Percentiles rank a stretch among this genome's conserved stretches.
These are phyloP conservation scores for Galeopsis tetrahit DNA, from an alignment of 257 asterid genomes.

Conservation along the genomic window DNA sequence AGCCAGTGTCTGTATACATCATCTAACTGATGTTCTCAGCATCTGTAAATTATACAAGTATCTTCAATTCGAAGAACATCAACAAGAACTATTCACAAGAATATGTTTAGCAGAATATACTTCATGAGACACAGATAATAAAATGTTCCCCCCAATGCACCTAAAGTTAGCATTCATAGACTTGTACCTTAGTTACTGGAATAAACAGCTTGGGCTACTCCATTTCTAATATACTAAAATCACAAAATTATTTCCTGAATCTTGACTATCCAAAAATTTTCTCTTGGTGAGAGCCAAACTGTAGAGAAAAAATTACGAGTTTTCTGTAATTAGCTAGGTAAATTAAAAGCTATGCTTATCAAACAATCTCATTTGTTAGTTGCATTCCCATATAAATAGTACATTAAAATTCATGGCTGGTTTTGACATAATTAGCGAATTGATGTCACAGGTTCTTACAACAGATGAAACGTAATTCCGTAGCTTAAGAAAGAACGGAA, in stretches of 20 bases:
- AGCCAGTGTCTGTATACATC: background rate
- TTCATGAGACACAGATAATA: background rate
- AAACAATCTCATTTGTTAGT: background rate
- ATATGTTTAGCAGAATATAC: background rate
- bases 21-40: background rate
- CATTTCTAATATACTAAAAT: constrained; percentile 9
- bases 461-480: constrained; percentile 1
- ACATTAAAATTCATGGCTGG: background rate
- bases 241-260: background rate
- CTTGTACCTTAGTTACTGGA: background rate
- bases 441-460: background rate
- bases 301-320: background rate
- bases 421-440: background rate
- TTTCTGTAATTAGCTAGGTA: constrained; percentile 5
- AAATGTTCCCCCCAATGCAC: background rate
- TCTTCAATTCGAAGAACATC: background rate
- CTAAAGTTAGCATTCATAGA: background rate
- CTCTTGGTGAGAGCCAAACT: background rate
- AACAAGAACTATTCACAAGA: background rate
- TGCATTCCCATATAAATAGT: background rate
- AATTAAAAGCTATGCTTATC: background rate
- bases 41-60: background rate
- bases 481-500: constrained; percentile 13
- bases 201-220: background rate
- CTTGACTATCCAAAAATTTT: constrained; percentile 1